phyloP scores from a whole-genome alignment of 371 early-diverging fungal species.

The Apophysomyces ossiformis region DNA sequence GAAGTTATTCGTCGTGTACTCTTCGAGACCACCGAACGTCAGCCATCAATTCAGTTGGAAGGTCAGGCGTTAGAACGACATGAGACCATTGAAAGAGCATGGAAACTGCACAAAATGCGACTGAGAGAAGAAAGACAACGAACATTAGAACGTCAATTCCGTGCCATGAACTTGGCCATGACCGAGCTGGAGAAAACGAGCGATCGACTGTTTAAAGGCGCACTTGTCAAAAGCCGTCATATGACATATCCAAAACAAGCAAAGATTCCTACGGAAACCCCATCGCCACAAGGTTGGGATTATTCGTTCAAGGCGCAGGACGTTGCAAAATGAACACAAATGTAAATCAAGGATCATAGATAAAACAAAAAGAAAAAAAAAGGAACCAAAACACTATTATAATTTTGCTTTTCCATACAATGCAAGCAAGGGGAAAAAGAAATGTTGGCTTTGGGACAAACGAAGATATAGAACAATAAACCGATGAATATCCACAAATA shows the following conservation, averaged over 20 bases:
- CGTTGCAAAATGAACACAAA: constrained; percentile 4
- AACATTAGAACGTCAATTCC: constrained; percentile 71
- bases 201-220: constrained; percentile 67
- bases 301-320: constrained; percentile 52
- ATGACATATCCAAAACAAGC: constrained; percentile 76
- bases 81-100: constrained; percentile 78
- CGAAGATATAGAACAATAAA: not conserved
- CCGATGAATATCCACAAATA: constrained; percentile 7
- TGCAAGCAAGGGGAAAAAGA: not conserved
- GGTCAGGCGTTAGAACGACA: constrained; percentile 66
- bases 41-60: constrained; percentile 35
- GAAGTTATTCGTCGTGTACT: constrained; percentile 77
- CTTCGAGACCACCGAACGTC: constrained; percentile 64
- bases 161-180: constrained; percentile 73
- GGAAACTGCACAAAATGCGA: constrained; percentile 69
- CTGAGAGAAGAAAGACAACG: constrained; percentile 59
- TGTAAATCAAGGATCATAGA: constrained; percentile 11
- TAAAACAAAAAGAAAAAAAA: not conserved
- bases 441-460: not conserved
- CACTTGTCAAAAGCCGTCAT: constrained; percentile 67
- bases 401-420: not conserved
- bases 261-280: constrained; percentile 78
- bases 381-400: not conserved
- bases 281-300: constrained; percentile 72
- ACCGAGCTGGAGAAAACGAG: constrained; percentile 71